Evolutionary conservation across 768 basidiomycete genomes (phyloP).

Genomic region (Melanogaster broomeanus): DNA sequence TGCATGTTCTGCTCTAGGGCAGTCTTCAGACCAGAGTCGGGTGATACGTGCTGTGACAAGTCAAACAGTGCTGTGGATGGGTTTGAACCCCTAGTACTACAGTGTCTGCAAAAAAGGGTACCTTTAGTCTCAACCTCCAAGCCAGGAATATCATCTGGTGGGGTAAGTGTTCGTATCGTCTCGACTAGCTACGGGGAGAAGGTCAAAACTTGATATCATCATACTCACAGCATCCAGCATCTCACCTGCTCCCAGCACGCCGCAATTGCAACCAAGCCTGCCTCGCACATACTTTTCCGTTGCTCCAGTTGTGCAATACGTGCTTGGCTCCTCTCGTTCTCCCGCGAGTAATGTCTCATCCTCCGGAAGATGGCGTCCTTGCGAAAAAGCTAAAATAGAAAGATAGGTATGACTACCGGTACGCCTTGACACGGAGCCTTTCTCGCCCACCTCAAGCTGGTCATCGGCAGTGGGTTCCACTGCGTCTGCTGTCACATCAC

Average conservation of each 20-base stretch:
- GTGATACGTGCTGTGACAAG: slow-evolving; percentile 32
- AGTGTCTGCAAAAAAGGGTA: slow-evolving; percentile 16
- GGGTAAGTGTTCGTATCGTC: slow-evolving; percentile 60
- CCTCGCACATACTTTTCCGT: slow-evolving; percentile 66
- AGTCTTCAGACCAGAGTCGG: slow-evolving; percentile 33
- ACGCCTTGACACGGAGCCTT: slow-evolving; percentile 18
- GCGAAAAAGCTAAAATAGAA: slow-evolving; percentile 61
- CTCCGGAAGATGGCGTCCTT: slow-evolving; percentile 86
- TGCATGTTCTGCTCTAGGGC: slow-evolving; percentile 56
- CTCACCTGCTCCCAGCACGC: slow-evolving; percentile 81
- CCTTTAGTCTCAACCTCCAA: slow-evolving; percentile 45
- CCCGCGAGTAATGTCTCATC: slow-evolving; percentile 81
- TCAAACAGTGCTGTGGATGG: slow-evolving; percentile 29
- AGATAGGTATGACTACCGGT: slow-evolving; percentile 23
- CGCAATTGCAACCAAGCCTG: slow-evolving; percentile 70
- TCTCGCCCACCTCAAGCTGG: slow-evolving; percentile 61
- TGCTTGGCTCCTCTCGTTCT: slow-evolving; percentile 63
- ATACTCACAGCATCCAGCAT: slow-evolving; percentile 4
- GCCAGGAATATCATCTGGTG: slow-evolving; percentile 49
- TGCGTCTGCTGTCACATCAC: slow-evolving; percentile 42
- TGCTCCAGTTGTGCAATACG: slow-evolving; percentile 66
- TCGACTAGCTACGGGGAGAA: slow-evolving; percentile 55
- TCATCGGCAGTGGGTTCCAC: slow-evolving; percentile 51
- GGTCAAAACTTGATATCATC: neutral
- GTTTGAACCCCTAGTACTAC: neutral